A percentile compares a stretch with the other conserved stretches of the same genome.
phyloP scores from a whole-genome alignment of 495 filamentous ascomycete species.

The Aspergillus incahuasiensis region DNA sequence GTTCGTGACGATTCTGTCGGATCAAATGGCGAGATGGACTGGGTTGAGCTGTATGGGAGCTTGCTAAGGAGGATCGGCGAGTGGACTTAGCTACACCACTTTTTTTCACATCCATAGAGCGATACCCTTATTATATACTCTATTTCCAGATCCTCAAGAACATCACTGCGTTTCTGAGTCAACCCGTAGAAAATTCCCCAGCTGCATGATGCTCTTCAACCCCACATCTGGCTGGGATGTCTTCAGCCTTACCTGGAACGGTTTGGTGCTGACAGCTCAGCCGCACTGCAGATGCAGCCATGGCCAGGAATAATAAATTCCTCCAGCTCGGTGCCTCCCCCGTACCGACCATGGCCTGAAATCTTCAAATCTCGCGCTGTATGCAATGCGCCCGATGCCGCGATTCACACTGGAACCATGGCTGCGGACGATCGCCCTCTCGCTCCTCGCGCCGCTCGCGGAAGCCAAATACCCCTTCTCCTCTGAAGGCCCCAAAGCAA shows the following conservation, averaged over 20 bases:
- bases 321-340: neutral
- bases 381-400: neutral
- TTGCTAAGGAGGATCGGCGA: neutral
- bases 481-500: constrained; percentile 7
- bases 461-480: constrained; percentile 15
- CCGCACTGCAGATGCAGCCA: neutral
- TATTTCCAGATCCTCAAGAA: too few relatives aligned
- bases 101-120: too few relatives aligned
- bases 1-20: neutral
- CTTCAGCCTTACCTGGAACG: neutral
- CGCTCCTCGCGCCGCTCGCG: neutral
- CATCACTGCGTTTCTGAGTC: too few relatives aligned
- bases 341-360: too few relatives aligned
- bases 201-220: too few relatives aligned
- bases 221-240: neutral
- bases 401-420: neutral
- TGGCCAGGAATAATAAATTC: neutral
- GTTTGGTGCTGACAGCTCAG: neutral
- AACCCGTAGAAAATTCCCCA: too few relatives aligned
- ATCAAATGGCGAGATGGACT: neutral
- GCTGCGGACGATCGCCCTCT: constrained; percentile 3
- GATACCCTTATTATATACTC: too few relatives aligned
- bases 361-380: neutral
- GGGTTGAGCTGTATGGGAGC: neutral
- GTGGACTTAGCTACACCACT: neutral